Evolutionary conservation across 768 basidiomycete species (phyloP).

Genomic region (Trichaptum fuscoviolaceum): DNA sequence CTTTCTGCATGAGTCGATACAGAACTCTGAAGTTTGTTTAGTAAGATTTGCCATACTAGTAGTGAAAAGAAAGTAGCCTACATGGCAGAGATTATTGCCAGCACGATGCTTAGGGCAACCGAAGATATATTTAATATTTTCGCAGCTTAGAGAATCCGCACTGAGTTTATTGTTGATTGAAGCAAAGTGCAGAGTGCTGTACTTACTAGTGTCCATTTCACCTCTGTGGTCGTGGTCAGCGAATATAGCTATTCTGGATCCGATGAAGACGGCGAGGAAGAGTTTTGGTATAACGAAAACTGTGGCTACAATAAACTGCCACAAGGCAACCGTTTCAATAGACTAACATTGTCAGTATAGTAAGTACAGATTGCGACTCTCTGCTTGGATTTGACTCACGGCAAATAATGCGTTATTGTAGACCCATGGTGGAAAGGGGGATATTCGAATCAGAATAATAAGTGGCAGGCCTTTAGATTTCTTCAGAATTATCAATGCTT

Average conservation of each 20-base stretch:
- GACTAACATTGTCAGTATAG: conserved; percentile 39
- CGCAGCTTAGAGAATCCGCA: conserved; percentile 36
- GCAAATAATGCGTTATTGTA: conserved; percentile 81
- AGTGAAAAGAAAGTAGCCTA: conserved; percentile 33
- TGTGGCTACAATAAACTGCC: conserved; percentile 76
- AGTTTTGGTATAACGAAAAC: conserved; percentile 66
- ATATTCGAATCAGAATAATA: conserved; percentile 75
- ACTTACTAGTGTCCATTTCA: conserved; percentile 70
- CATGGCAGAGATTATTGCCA: conserved; percentile 63
- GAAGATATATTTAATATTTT: conserved; percentile 60
- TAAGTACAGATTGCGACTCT: not conserved
- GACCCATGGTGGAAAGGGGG: conserved; percentile 83
- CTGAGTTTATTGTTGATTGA: conserved; percentile 12
- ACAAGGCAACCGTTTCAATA: conserved; percentile 65
- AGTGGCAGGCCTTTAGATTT: conserved; percentile 72
- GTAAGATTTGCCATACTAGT: not conserved
- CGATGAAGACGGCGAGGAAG: conserved; percentile 71
- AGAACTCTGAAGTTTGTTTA: conserved; percentile 46
- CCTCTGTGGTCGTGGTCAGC: conserved; percentile 72
- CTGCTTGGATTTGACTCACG: conserved; percentile 36
- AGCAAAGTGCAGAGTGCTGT: not conserved
- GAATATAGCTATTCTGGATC: conserved; percentile 64
- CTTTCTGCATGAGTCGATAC: conserved; percentile 56
- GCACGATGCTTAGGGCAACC: conserved; percentile 51
- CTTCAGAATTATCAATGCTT: conserved; percentile 28